A percentile compares a stretch with the other conserved stretches of the same genome.
Conservation (phyloP, 2,329 filamentous ascomycete genomes). For the Tolypocladium amazonense region DNA sequence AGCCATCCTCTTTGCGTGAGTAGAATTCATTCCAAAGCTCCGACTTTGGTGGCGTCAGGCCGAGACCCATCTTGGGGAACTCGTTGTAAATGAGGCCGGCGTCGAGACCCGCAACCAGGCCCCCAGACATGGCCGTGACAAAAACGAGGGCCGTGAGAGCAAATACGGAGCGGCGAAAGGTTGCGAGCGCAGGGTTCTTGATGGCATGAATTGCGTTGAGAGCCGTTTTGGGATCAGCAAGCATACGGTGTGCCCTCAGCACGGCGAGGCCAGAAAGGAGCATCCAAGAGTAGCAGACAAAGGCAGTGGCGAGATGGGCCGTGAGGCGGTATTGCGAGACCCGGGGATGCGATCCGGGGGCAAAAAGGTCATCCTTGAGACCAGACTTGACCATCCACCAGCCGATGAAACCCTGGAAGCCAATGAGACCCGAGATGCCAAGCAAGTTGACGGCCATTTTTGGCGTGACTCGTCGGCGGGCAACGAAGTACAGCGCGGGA, state of each 20-base stretch:
- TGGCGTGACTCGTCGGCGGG: slow-evolving; percentile 63
- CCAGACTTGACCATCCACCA: slow-evolving; percentile 99
- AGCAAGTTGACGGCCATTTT: slow-evolving; percentile 68
- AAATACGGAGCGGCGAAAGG: slow-evolving; percentile 64
- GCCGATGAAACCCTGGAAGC: slow-evolving; percentile 87
- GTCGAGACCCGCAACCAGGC: slow-evolving; percentile 86
- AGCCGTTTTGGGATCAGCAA: slow-evolving; percentile 55
- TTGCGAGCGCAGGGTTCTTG: slow-evolving; percentile 52
- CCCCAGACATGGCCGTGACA: slow-evolving; percentile 84
- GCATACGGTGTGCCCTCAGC: slow-evolving; percentile 63
- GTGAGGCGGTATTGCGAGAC: slow-evolving; percentile 92
- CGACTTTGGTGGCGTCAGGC: slow-evolving; percentile 66
- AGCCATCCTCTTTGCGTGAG: slow-evolving; percentile 63
- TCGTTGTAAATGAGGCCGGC: slow-evolving; percentile 98
- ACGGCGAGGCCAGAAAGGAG: slow-evolving; percentile 78
- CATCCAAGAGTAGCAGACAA: slow-evolving; percentile 92
- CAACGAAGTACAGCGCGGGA: slow-evolving; percentile 81
- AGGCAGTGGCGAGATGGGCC: slow-evolving; percentile 81
- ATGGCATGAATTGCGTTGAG: slow-evolving; percentile 51
- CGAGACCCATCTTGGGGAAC: slow-evolving; percentile 88
- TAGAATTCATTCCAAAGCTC: slow-evolving; percentile 86
- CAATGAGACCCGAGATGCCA: slow-evolving; percentile 82
- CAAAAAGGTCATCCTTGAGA: slow-evolving; percentile 90
- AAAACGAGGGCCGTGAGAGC: slow-evolving; percentile 70
- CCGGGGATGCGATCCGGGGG: slow-evolving; percentile 77